A percentile compares a stretch with the other conserved stretches of the same genome.
These are phyloP conservation scores for Corymbia maculata DNA, from an alignment of 345 rosid genomes.

Conservation along the genomic window DNA sequence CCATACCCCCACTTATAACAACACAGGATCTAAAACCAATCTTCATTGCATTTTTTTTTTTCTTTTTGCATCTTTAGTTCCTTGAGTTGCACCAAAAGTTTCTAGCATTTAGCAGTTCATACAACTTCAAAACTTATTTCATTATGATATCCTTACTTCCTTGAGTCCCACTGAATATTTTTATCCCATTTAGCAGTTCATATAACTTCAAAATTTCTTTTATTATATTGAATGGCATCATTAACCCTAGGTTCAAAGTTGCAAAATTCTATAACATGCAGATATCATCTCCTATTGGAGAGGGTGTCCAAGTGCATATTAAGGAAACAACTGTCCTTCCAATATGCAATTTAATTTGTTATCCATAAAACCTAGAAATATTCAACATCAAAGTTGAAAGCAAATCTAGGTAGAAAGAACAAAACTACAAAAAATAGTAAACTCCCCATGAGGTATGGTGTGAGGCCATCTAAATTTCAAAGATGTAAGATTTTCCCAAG, in stretches of 20 bases:
- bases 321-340: neutral
- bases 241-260: neutral
- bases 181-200: neutral
- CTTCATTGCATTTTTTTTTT: neutral
- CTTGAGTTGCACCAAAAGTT: neutral
- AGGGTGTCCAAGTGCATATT: neutral
- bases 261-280: neutral
- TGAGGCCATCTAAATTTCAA: neutral
- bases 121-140: neutral
- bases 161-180: neutral
- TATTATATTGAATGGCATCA: neutral
- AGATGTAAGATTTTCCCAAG: neutral
- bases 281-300: neutral
- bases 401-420: neutral
- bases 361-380: neutral
- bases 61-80: neutral
- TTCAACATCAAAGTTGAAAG: neutral
- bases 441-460: neutral
- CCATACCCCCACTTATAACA: neutral
- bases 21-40: neutral
- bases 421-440: neutral
- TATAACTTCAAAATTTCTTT: neutral
- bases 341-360: neutral
- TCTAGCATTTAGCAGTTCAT: neutral
- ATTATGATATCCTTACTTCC: neutral